These are phyloP conservation scores for Corylus avellana DNA, from an alignment of 306 rosid species.

Conservation along the genomic window DNA sequence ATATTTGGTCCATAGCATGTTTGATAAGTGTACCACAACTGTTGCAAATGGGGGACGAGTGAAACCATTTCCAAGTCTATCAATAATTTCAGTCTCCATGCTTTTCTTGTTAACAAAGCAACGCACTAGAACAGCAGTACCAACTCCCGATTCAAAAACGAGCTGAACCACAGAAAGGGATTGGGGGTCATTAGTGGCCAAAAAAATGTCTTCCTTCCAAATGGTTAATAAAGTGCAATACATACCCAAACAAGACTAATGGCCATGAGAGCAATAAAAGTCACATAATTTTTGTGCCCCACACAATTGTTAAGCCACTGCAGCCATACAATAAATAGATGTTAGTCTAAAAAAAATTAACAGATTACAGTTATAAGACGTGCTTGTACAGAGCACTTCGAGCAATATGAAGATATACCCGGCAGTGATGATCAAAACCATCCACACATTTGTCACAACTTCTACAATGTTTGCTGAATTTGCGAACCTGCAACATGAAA, in stretches of 20 bases:
- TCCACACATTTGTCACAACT: constrained; percentile 98
- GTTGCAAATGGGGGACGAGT: constrained; percentile 93
- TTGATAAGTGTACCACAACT: constrained; percentile 68
- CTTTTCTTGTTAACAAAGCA: constrained; percentile 84
- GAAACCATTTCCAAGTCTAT: constrained; percentile 95
- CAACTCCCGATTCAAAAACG: constrained; percentile 90
- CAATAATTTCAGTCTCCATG: constrained; percentile 88
- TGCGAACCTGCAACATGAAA: constrained; percentile 74
- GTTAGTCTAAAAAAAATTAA: constrained; percentile 23
- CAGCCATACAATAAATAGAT: constrained; percentile 44
- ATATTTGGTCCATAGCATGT: constrained; percentile 25
- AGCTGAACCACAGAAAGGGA: constrained; percentile 57
- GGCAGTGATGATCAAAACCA: constrained; percentile 98
- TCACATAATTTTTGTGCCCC: constrained; percentile 83
- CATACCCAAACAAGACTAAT: constrained; percentile 89
- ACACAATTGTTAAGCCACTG: constrained; percentile 99
- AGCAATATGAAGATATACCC: constrained; percentile 57
- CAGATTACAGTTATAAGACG: constrained; percentile 24
- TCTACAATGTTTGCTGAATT: constrained; percentile 97
- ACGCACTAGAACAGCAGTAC: constrained; percentile 87
- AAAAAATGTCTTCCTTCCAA: constrained; percentile 12
- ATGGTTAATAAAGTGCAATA: constrained; percentile 27
- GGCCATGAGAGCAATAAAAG: constrained; percentile 94
- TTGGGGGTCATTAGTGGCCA: constrained; percentile 17
- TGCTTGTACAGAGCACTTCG: constrained; percentile 18